phyloP scores from a whole-genome alignment of 2,329 filamentous ascomycete genomes.

The Trichoderma brevicompactum region DNA sequence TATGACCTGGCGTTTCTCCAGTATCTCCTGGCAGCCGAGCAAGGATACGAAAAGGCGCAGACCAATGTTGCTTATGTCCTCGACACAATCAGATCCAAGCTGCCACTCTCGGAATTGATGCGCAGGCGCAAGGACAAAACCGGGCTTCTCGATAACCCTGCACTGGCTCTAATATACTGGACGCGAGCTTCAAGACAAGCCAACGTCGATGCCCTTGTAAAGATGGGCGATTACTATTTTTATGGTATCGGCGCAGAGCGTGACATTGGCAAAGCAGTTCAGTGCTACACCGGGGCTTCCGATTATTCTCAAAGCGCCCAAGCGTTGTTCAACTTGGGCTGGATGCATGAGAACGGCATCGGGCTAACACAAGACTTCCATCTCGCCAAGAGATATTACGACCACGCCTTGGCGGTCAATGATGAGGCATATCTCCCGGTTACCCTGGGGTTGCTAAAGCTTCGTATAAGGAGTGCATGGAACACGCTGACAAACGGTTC shows the following conservation, averaged over 20 bases:
- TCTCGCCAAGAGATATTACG: slow-evolving; percentile 94
- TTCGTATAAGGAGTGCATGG: slow-evolving; percentile 87
- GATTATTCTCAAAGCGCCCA: slow-evolving; percentile 92
- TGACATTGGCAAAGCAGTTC: slow-evolving; percentile 84
- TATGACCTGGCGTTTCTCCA: slow-evolving; percentile 77
- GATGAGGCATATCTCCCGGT: slow-evolving; percentile 93
- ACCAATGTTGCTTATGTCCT: slow-evolving; percentile 88
- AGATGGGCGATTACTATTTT: slow-evolving; percentile 98
- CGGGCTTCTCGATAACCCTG: slow-evolving; percentile 55
- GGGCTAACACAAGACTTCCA: slow-evolving; percentile 95
- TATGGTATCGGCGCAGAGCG: slow-evolving; percentile 72
- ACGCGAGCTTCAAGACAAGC: slow-evolving; percentile 90
- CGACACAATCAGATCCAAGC: slow-evolving; percentile 67
- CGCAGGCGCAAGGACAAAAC: slow-evolving; percentile 45
- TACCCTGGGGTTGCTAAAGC: slow-evolving; percentile 82
- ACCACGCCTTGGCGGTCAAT: slow-evolving; percentile 88
- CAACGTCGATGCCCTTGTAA: slow-evolving; percentile 92
- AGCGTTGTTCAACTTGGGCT: slow-evolving; percentile 94
- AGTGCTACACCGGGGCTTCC: slow-evolving; percentile 89
- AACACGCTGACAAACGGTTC: slow-evolving; percentile 90
- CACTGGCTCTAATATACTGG: slow-evolving; percentile 86
- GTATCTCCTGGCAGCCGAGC: slow-evolving; percentile 87
- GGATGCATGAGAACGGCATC: slow-evolving; percentile 99
- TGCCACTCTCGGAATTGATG: slow-evolving; percentile 49
- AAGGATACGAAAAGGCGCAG: slow-evolving; percentile 87